Evolutionary conservation across 208 protist genomes (phyloP), one percentile per base, ranked within the genome.

Genomic region (Acanthamoeba triangularis): DNA sequence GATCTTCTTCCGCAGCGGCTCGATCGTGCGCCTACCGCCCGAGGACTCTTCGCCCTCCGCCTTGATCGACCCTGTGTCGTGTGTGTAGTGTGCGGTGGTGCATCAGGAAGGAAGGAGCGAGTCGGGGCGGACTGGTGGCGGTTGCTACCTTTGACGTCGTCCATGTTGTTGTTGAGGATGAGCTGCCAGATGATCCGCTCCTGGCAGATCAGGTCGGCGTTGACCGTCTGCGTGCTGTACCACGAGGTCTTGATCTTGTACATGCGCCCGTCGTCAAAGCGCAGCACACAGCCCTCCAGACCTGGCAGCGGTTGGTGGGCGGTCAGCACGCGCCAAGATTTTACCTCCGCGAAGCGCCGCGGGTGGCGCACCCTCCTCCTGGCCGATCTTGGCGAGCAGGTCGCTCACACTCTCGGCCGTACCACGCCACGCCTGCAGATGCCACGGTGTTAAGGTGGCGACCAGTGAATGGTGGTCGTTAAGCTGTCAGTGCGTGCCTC

Each of bases 181-280:
- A 85, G 44, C 76, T 56, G 76, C 76, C 76, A 85, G 8, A 85
- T 54, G n/a, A 56, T 54, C 13, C 44, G 33, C 76, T 85, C 76
- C 76, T 85, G 76, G 35, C 41, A 85, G 76, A 44, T 54, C 25
- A 85, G 44, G 10, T 44, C 76, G 25, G 41, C 3, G 76, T 54
- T 54, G 76, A 54, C 41, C 10, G 33, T 44, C 41, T 85, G 33
- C 76, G 33, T 85, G 76, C 76, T 56, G 76, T 85, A 85, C 76
- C 76, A 85, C n/a, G 33, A 56, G 25, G 76, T 85, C 35, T 85
- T 85, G 76, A 85, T 85, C 44, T 85, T 85, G 76, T 85, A 85
- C 76, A 85, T 85, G 1, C 33, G 44, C 25, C 76, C 76, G 44
- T 44, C 33, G 76, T 85, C 76, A 16, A 85, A 85, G 10, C 41